phyloP scores from a whole-genome alignment of 2,329 filamentous ascomycete species.

The Neofusicoccum laricinum region DNA sequence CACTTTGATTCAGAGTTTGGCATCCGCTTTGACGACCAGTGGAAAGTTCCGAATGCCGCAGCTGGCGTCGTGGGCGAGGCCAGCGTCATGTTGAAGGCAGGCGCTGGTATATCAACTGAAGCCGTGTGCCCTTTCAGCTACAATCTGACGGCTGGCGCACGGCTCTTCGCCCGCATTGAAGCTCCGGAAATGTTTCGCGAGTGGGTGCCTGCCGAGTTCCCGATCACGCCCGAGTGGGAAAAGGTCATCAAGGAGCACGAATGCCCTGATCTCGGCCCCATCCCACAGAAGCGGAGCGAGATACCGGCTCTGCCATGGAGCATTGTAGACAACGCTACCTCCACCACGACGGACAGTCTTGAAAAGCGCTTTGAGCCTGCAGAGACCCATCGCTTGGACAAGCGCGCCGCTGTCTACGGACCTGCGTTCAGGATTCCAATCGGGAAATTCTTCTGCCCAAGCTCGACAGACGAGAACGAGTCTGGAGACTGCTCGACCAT shows the following conservation, averaged over 20 bases:
- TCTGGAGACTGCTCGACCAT: background rate
- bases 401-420: background rate
- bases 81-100: background rate
- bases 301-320: background rate
- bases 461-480: background rate
- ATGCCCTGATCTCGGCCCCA: background rate
- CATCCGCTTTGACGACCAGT: background rate
- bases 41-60: background rate
- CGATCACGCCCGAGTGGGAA: background rate
- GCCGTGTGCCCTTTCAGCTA: background rate
- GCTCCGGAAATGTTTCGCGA: too few species aligned
- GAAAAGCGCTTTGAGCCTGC: background rate
- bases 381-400: background rate
- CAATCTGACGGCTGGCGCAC: background rate
- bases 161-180: background rate
- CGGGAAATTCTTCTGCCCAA: background rate
- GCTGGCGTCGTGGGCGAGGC: background rate
- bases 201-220: too few species aligned
- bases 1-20: background rate
- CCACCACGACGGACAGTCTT: background rate
- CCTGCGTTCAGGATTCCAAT: background rate
- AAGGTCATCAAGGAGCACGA: background rate
- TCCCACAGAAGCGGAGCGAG: background rate
- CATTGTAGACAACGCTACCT: too few species aligned
- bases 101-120: background rate